Base-by-base conservation (phyloP, 306 rosid genomes). In the Quercus dentata region DNA sequence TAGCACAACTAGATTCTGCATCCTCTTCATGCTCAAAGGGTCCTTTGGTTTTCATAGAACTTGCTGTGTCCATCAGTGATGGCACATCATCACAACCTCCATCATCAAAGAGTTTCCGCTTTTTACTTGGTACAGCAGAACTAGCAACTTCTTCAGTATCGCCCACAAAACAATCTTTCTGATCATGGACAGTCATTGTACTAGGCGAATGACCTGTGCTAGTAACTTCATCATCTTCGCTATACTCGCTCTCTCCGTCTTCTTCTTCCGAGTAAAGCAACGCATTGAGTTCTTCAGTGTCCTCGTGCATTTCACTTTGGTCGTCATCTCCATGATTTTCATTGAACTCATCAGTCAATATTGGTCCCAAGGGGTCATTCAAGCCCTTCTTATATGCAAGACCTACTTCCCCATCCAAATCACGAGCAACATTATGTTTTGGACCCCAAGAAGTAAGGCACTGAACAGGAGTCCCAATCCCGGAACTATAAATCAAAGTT, bases 161-260 rank as follows among this genome's bases (percentile, higher is more conserved):
- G 77, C 27, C 83, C 25, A 69, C 70, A 7, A 58, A 38, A 46
- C 79, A 61, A 61, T 78, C 83, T 31, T 27, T 86, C 85, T 81
- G 79, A 52, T 83, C 90, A 19, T 84, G 88, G 31, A 85, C 77
- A 58, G 94, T 86, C 97, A 84, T 87, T 55, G 94, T 87, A 74
- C 97, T 88, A 0, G 98, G 98, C 0, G 98, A 93, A 85, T 91
- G 99, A 14, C 98, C 99, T 4, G 99, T 96, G 92, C 99, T 96
- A 6, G 98, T 88, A 73, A 96, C 97, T 85, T 96, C 99, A 78
- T 93, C 98, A 6, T 92, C 98, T 81, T 87, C 74, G 2, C 84
- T 85, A 73, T 81, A 86, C n/a, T 67, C 72, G 46, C 85, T 85
- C 25, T 91, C 87, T n/a, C 74, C 74, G 21, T 79, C 91, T 23